Evolutionary conservation across 2,329 filamentous ascomycete species (phyloP).

Genomic region (Fusarium albosuccineum): DNA sequence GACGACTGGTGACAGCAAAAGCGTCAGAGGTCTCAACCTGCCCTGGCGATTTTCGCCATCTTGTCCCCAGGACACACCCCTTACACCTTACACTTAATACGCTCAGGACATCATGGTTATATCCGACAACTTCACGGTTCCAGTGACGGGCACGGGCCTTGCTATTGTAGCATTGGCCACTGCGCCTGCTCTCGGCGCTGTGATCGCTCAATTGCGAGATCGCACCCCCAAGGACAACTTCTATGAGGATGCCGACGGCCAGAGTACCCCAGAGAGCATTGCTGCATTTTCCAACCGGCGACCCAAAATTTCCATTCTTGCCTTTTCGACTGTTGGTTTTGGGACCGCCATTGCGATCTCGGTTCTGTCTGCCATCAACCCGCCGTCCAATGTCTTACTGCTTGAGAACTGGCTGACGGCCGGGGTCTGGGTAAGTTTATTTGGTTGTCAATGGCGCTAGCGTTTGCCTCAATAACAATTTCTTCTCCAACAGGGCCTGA

Average conservation of each 20-base stretch:
- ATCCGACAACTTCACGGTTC: conserved; percentile 35
- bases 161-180: conserved; percentile 53
- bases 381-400: conserved; percentile 54
- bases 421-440: conserved; percentile 71
- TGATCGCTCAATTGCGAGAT: conserved; percentile 52
- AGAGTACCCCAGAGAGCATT: conserved; percentile 73
- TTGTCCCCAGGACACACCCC: neutral
- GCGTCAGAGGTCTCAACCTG: neutral
- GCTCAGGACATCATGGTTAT: conserved; percentile 30
- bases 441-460: neutral
- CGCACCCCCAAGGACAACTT: conserved; percentile 58
- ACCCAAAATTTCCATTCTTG: conserved; percentile 67
- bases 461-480: conserved; percentile 11
- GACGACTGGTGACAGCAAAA: neutral
- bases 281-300: conserved; percentile 71
- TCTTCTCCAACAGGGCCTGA: conserved; percentile 57
- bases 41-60: conserved; percentile 25
- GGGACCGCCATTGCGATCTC: conserved; percentile 68
- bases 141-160: conserved; percentile 51
- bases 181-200: conserved; percentile 53
- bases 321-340: conserved; percentile 67
- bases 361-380: conserved; percentile 62
- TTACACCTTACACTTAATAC: neutral
- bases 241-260: conserved; percentile 79
- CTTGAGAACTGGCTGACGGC: conserved; percentile 72